Evolutionary conservation across 495 filamentous ascomycete species (phyloP), one percentile per base, ranked within the genome.

Genomic region (Letharia lupina): DNA sequence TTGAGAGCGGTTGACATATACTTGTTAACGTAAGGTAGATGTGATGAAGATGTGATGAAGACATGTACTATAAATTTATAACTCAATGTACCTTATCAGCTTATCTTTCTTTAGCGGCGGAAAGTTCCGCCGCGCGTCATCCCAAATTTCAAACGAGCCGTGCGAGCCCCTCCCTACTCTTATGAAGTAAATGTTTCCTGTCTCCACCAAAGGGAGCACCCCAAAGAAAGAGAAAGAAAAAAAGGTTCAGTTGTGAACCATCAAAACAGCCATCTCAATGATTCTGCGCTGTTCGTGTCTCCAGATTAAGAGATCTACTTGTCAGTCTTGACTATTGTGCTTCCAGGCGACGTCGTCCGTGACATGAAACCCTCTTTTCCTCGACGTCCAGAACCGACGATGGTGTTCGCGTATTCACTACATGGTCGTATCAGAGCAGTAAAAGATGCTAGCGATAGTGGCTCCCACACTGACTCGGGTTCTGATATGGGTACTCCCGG

Each of bases 391-490:
- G 15, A 15, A 42, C 15, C 31, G 4, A 52, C 11, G 37, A 35
- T 2, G 59, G 15, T 37, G 58, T n/a, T 56, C 31, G 31, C 44
- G 33, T 8, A 35, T 61, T 31, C 59, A 48, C 16, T 56, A 16
- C 39, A 31, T 23, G 44, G 41, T n/a, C 64, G 59, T 20, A 6
- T 66, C 37, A 48, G 39, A 39, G 42, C 64, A 15, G 39, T 23
- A 23, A 66, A 66, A 40, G 11, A 47, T 45, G 20, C 35, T 16
- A 61, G 45, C 37, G 64, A 56, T 45, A 56, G 64, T 48, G 45
- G 39, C 41, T 61, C 58, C 11, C 12, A 61, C n/a, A n/a, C 58
- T 20, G 64, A 52, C 31, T 66, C 37, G 11, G 59, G 15, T n/a
- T 66, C 64, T 37, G 58, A 66, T 7, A n/a, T 28, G n/a, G 7